Evolutionary conservation across 257 asterid genomes (phyloP).

Genomic region (Nemophila menziesii): DNA sequence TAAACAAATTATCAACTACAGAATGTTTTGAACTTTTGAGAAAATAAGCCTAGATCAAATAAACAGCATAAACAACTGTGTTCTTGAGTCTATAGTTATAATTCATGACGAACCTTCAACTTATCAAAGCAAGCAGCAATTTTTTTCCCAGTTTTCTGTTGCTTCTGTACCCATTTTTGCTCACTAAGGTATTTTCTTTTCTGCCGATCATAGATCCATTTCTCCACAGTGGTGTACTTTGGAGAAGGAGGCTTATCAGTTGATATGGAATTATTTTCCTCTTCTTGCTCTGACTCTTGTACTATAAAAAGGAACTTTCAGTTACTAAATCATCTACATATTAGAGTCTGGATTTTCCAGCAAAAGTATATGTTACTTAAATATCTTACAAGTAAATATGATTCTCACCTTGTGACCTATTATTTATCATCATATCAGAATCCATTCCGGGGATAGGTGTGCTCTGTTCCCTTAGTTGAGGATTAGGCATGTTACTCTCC

Average conservation of each 20-base stretch:
- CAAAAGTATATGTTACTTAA: neutral
- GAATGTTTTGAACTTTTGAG: too few relatives aligned
- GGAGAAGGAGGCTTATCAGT: slow-evolving; percentile 60
- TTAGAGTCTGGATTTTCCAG: neutral
- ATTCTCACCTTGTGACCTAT: slow-evolving; percentile 27
- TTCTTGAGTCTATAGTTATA: neutral
- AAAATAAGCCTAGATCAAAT: too few relatives aligned
- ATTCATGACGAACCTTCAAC: slow-evolving; percentile 52
- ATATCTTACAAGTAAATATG: neutral
- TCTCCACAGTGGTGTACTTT: slow-evolving; percentile 60
- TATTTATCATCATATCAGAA: slow-evolving; percentile 29
- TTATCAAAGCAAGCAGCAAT: slow-evolving; percentile 59
- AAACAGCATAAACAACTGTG: neutral
- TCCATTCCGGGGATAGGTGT: slow-evolving; percentile 51
- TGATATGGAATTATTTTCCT: slow-evolving; percentile 38
- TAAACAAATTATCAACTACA: too few relatives aligned
- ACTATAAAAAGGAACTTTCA: slow-evolving; percentile 17
- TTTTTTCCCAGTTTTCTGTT: slow-evolving; percentile 61
- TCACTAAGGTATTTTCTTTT: slow-evolving; percentile 56
- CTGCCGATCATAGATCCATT: slow-evolving; percentile 61
- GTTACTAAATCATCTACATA: neutral
- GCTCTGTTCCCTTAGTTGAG: slow-evolving; percentile 61
- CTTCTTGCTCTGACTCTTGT: slow-evolving; percentile 52
- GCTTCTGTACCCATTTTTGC: slow-evolving; percentile 60
- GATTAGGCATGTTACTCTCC: slow-evolving; percentile 37